These are phyloP conservation scores for Penicillium sp. DNA, from an alignment of 2,329 filamentous ascomycete species.

Conservation along the genomic window DNA sequence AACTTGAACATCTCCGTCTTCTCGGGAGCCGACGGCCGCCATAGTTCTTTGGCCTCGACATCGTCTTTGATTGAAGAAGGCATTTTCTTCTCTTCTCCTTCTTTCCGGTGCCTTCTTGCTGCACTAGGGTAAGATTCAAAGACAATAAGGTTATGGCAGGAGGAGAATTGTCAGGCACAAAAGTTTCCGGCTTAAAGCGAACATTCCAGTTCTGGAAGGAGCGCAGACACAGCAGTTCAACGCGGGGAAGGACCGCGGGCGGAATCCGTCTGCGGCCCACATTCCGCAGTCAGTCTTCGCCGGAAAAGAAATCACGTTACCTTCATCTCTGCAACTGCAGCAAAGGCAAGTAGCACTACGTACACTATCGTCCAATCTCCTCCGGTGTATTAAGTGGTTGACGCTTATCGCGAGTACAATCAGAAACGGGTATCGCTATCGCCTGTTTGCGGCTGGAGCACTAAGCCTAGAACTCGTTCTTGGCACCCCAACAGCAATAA, in stretches of 20 bases:
- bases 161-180: background rate
- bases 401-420: no score
- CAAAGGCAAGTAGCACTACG: no score
- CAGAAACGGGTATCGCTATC: no score
- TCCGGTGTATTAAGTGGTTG: no score
- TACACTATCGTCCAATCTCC: no score
- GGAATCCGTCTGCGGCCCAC: background rate
- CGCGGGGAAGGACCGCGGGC: background rate
- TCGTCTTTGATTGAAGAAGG: constrained; percentile 7
- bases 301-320: no score
- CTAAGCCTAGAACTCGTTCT: no score
- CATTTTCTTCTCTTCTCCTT: background rate
- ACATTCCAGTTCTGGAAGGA: background rate
- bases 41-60: constrained; percentile 51
- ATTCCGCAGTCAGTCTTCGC: constrained; percentile 1
- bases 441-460: no score
- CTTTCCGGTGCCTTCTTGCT: background rate
- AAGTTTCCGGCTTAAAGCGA: background rate
- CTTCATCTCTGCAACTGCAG: no score
- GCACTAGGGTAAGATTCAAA: background rate
- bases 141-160: background rate
- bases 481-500: no score
- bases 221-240: background rate
- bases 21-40: constrained; percentile 65
- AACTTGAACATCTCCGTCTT: constrained; percentile 71